Evolutionary conservation across 2,329 filamentous ascomycete species (phyloP), one percentile per base, ranked within the genome.

Genomic region (Harringtonia aguacate): DNA sequence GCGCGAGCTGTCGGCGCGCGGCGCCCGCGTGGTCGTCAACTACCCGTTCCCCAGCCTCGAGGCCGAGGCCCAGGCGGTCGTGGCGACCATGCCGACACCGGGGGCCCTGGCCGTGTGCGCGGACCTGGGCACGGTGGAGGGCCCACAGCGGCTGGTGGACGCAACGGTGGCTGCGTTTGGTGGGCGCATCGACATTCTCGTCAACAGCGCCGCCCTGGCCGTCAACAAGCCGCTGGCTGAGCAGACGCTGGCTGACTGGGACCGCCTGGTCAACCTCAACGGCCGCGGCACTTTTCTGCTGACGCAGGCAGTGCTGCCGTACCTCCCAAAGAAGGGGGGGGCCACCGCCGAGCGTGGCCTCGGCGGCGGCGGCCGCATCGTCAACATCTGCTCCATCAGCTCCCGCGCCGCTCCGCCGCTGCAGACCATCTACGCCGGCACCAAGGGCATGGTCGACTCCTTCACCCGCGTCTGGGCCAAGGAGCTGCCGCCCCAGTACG

Each of bases 331-430:
- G 61, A 8, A 12, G 24, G 7, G 7, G 24, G 24, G 7, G 24
- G 24, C 24, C 24, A 10, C 24, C 7, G 24, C 24, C 24, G 24
- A 27, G 24, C 24, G 24, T 10, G 24, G 24, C 24, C 24, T 7
- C 24, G 24, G 24, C 24, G n/a, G n/a, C 13, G 37, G 43, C 12
- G 34, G 47, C 9, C 66, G 75, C 8, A 73, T 81, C 47, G 70
- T 81, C 60, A 80, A 79, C 58, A 69, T 81, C 47, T 67, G 67
- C 14, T 77, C 71, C 3, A 65, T 81, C 2, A 74, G 66, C 10
- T 67, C 65, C 1, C 61, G 75, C 0, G 40, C 31, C 2, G 42
- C 42, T 1, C 43, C 44, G 6, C 41, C 49, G 1, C 44, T 48
- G 33, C 46, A 50, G 40, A 45, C 43, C 14, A 34, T 47, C 29